Conservation (phyloP, 2,329 filamentous ascomycete genomes). For the Fusarium fujikuroi region DNA sequence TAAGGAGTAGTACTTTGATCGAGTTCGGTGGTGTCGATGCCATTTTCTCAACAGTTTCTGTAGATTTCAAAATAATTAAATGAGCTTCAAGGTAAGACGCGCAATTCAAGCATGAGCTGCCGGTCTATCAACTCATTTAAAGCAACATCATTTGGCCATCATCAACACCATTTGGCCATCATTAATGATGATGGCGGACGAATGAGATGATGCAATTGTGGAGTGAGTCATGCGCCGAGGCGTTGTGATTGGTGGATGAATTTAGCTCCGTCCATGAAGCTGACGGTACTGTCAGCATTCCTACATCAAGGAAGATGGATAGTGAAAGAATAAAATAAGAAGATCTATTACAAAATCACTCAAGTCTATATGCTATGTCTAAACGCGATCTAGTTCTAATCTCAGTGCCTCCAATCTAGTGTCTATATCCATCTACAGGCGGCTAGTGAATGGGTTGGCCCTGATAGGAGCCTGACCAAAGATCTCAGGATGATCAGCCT, state of each 20-base stretch:
- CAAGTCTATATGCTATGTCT: neutral
- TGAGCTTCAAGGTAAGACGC: neutral
- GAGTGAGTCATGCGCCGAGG: neutral
- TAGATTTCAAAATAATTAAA: fast-evolving
- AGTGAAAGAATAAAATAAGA: neutral
- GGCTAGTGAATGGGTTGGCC: neutral
- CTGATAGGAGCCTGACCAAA: neutral
- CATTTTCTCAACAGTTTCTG: neutral
- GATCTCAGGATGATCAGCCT: neutral
- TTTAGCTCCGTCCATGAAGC: neutral
- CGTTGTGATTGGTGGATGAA: neutral
- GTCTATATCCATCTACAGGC: neutral
- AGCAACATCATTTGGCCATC: too few species aligned
- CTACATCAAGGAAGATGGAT: neutral
- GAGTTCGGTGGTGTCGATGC: neutral
- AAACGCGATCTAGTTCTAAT: neutral
- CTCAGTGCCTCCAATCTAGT: fast-evolving
- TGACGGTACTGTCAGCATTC: neutral
- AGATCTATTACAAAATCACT: neutral
- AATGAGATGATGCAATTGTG: neutral
- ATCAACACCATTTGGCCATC: too few species aligned
- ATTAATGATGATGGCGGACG: too few species aligned
- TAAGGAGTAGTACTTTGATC: constrained; percentile 16
- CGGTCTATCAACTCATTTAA: neutral
- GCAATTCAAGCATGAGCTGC: neutral